A percentile compares a stretch with the other conserved stretches of the same genome.
These are phyloP conservation scores for Aspergillus tanneri DNA, from an alignment of 2,329 filamentous ascomycete species.

Conservation along the genomic window DNA sequence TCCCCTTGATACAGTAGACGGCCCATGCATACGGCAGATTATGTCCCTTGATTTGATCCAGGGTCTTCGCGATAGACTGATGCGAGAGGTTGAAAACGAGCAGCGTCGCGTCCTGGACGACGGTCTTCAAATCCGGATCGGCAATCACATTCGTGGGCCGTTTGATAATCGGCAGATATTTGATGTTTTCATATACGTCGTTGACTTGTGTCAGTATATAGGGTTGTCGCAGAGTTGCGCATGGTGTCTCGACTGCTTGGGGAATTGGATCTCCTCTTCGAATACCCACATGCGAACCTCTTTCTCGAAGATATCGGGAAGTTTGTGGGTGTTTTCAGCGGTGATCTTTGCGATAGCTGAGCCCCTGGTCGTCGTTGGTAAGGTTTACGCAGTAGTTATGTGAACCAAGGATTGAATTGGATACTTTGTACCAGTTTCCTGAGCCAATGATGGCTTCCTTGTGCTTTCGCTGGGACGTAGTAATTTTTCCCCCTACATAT, in stretches of 20 bases:
- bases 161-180: slow-evolving; percentile 82
- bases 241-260: slow-evolving; percentile 69
- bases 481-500: too few relatives aligned
- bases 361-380: slow-evolving; percentile 58
- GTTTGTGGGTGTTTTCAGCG: slow-evolving; percentile 76
- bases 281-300: slow-evolving; percentile 41
- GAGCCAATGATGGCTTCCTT: slow-evolving; percentile 74
- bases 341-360: slow-evolving; percentile 95
- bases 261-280: slow-evolving; percentile 79
- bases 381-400: background rate
- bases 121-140: slow-evolving; percentile 50
- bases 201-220: slow-evolving; percentile 86
- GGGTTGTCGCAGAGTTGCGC: slow-evolving; percentile 59
- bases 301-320: slow-evolving; percentile 76
- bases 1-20: slow-evolving; percentile 93
- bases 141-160: slow-evolving; percentile 66
- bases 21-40: slow-evolving; percentile 84
- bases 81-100: slow-evolving; percentile 95
- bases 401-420: background rate
- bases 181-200: slow-evolving; percentile 86
- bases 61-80: slow-evolving; percentile 44
- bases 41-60: slow-evolving; percentile 75
- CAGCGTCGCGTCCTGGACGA: slow-evolving; percentile 77
- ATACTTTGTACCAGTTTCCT: slow-evolving; percentile 73
- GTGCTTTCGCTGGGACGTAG: slow-evolving; percentile 10